Base-by-base conservation (phyloP, 2,329 filamentous ascomycete genomes). In the Gyromitra esculenta region DNA sequence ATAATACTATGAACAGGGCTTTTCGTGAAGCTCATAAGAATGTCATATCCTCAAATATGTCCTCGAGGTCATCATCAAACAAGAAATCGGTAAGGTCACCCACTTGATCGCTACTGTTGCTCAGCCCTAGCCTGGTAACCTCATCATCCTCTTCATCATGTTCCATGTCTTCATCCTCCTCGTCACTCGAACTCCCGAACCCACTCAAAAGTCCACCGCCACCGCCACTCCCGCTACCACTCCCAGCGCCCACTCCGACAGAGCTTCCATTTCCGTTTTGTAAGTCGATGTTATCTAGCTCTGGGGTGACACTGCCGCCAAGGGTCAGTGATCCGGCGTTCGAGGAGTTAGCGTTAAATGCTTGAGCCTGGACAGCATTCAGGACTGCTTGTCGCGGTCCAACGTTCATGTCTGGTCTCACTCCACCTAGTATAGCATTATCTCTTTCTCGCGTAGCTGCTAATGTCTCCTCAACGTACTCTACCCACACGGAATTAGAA, bases 351-450 rank as follows among this genome's bases (percentile, higher is more conserved):
- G 64, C 75, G 69, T 75, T 79, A 52, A 79, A 79, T 65, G 25
- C 86, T 83, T 70, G 83, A 85, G 67, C 84, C 37, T 79, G 77
- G 18, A 71, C 75, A 35, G 79, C 85, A 1, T 85, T 85, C 80
- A 87, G 84, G 66, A 90, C 90, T 65, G 91, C 89, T 80, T 89
- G 88, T 72, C 94, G 89, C 81, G 94, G 92, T 54, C 91, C 93
- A 80, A 97, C 89, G 25, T 92, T 92, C 83, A 96, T 91, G 80
- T 98, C 96, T 0, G 96, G 96, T 77, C 96, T 89, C 9, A 98
- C 94, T 5, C 96, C 96, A 60, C 96, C 96, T 4, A 99, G 90
- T 68, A 98, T 97, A n/a, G 96, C 96, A 82, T 99, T 99, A 82
- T 99, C 96, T 78, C 95, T 90, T 84, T 99, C 96, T 71, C 96